phyloP scores from a whole-genome alignment of 1,139 yeast genomes.

The Blastobotrys persicus region DNA sequence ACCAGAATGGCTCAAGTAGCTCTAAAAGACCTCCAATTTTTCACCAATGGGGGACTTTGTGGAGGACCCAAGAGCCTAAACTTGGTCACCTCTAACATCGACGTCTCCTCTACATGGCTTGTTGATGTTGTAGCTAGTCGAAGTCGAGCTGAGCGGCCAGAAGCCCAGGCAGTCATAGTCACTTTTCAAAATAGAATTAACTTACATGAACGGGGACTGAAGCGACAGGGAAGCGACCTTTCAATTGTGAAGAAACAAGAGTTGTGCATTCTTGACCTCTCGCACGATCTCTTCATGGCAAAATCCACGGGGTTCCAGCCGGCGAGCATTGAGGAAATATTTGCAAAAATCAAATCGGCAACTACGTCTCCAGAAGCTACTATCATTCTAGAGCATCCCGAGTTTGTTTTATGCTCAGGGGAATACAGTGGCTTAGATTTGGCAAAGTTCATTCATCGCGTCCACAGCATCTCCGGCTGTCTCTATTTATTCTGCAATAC shows the following conservation, averaged over 20 bases:
- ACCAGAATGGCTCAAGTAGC: constrained; percentile 15
- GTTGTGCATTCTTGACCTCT: constrained; percentile 30
- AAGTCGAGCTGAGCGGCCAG: constrained; percentile 4
- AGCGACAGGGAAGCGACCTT: constrained; percentile 30
- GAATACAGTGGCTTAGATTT: constrained; percentile 8
- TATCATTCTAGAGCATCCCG: constrained; percentile 33
- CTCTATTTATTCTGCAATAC: constrained; percentile 37
- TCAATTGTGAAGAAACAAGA: constrained; percentile 12
- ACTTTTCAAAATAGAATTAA: constrained; percentile 26
- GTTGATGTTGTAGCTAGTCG: constrained; percentile 25
- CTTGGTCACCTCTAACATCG: constrained; percentile 54
- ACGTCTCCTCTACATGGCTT: constrained; percentile 70
- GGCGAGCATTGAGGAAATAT: constrained; percentile 18
- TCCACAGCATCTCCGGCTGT: constrained; percentile 7
- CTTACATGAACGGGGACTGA: constrained; percentile 31
- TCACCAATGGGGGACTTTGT: constrained; percentile 9
- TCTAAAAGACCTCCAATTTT: constrained; percentile 15
- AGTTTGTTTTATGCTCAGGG: constrained; percentile 38
- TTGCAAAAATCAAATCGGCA: constrained; percentile 9
- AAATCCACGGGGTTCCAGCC: constrained; percentile 17
- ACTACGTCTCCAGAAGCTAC: constrained; percentile 7
- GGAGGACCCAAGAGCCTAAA: constrained; percentile 33
- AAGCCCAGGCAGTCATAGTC: constrained; percentile 18
- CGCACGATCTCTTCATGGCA: constrained; percentile 29
- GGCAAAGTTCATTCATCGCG: constrained; percentile 12